These are phyloP conservation scores for Effrenium voratum DNA, from an alignment of 73 alveolate genomes.

Conservation along the genomic window DNA sequence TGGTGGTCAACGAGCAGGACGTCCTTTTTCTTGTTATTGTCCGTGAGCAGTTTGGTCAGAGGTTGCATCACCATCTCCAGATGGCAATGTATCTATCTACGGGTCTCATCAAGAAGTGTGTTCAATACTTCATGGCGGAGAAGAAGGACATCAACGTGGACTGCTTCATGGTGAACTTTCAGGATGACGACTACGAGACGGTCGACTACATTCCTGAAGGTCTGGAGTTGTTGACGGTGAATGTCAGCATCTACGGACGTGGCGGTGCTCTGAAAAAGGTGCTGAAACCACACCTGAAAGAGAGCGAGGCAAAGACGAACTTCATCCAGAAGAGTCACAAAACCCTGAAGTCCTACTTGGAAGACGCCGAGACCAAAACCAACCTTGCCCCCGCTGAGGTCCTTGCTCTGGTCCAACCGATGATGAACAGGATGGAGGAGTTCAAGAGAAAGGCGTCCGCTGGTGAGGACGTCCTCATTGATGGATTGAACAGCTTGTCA, in stretches of 20 bases:
- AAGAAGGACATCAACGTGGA: too few species aligned
- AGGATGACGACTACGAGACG: neutral
- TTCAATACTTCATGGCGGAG: too few species aligned
- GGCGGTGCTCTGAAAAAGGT: neutral
- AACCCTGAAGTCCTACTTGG: neutral
- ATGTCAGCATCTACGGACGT: neutral
- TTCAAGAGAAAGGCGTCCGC: neutral
- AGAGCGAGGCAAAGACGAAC: neutral
- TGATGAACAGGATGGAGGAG: neutral
- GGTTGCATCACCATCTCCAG: too few species aligned
- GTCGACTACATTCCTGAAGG: neutral
- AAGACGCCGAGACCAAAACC: neutral
- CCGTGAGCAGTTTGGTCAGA: too few species aligned
- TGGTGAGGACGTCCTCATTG: neutral
- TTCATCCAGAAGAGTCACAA: neutral
- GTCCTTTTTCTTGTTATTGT: too few species aligned
- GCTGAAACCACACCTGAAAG: neutral
- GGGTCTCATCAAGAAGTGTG: too few species aligned
- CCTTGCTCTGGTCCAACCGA: neutral
- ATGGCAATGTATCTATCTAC: too few species aligned
- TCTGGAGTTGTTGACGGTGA: neutral
- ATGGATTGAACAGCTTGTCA: neutral
- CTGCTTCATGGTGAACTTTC: neutral
- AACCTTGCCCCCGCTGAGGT: neutral
- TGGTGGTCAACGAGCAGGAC: too few species aligned